Percentiles rank a stretch among this genome's conserved stretches.
phyloP scores from a whole-genome alignment of 208 protist species.

The Leishmania braziliensis region DNA sequence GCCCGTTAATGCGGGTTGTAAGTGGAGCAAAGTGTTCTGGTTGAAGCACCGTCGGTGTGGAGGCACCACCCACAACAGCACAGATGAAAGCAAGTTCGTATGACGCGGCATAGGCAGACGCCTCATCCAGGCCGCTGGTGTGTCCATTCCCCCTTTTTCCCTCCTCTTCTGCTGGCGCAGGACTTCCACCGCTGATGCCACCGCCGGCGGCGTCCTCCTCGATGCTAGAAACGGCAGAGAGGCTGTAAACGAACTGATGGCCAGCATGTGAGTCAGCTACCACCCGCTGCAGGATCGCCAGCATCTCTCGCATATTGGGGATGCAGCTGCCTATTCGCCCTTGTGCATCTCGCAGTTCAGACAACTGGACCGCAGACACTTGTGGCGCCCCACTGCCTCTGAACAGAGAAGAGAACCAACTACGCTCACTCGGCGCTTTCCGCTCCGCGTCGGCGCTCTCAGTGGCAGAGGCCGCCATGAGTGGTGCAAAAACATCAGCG shows the following conservation, averaged over 20 bases:
- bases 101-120: slow-evolving; percentile 32
- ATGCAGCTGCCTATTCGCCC: slow-evolving; percentile 42
- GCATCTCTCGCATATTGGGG: slow-evolving; percentile 42
- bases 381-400: slow-evolving; percentile 19
- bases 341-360: slow-evolving; percentile 33
- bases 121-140: slow-evolving; percentile 18
- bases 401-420: slow-evolving; percentile 68
- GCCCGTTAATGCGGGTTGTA: slow-evolving; percentile 12
- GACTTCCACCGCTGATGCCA: background rate
- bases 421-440: slow-evolving; percentile 13
- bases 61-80: slow-evolving; percentile 21
- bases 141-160: background rate
- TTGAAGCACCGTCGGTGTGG: slow-evolving; percentile 11
- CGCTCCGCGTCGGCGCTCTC: background rate
- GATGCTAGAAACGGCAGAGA: slow-evolving; percentile 29
- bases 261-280: slow-evolving; percentile 11
- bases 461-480: background rate
- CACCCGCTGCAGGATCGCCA: slow-evolving; percentile 36
- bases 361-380: slow-evolving; percentile 32
- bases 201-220: background rate
- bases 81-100: slow-evolving; percentile 30
- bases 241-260: slow-evolving; percentile 16
- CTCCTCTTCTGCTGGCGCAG: background rate
- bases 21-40: slow-evolving; percentile 19
- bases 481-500: slow-evolving; percentile 20